These are phyloP conservation scores for Colletotrichum phormii DNA, from an alignment of 2,329 filamentous ascomycete species.

Conservation along the genomic window DNA sequence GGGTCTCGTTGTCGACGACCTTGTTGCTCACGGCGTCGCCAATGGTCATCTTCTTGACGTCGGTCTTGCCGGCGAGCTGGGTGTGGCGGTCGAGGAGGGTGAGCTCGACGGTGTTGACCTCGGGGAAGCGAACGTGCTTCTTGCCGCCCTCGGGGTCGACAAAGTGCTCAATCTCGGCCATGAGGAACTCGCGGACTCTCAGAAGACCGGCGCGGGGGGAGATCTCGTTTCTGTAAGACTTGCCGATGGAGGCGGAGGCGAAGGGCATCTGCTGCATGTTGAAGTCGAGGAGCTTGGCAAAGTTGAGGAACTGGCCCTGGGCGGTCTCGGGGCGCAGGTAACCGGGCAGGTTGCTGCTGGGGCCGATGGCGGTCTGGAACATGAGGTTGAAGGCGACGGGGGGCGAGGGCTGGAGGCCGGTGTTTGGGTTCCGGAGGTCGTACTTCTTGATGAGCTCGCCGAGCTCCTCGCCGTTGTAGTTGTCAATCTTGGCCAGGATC, in stretches of 20 bases:
- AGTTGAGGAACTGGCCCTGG: constrained; percentile 98
- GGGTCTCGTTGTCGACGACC: constrained; percentile 95
- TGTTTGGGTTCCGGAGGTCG: constrained; percentile 88
- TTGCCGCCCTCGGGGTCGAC: constrained; percentile 96
- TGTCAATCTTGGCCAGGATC: constrained; percentile 92
- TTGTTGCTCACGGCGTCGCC: constrained; percentile 86
- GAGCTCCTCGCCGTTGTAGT: constrained; percentile 89
- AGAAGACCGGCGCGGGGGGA: constrained; percentile 91
- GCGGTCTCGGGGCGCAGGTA: constrained; percentile 95
- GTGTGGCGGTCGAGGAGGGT: constrained; percentile 86
- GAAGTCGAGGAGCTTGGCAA: constrained; percentile 94
- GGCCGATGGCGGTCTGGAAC: constrained; percentile 96
- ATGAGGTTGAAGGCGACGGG: constrained; percentile 98
- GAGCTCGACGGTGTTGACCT: constrained; percentile 86
- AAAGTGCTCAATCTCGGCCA: constrained; percentile 99
- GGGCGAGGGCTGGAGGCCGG: constrained; percentile 78
- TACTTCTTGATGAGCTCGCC: constrained; percentile 91
- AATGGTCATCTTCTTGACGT: constrained; percentile 78
- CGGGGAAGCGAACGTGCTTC: constrained; percentile 89
- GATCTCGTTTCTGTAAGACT: constrained; percentile 98
- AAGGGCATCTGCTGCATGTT: constrained; percentile 97
- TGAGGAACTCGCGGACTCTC: constrained; percentile 95
- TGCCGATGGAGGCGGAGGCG: constrained; percentile 95
- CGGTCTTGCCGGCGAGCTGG: constrained; percentile 87
- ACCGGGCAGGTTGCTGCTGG: constrained; percentile 86